Percentiles rank a stretch among this genome's conserved stretches.
These are phyloP conservation scores for Aquanectria penicillioides DNA, from an alignment of 2,329 filamentous ascomycete genomes.

Conservation along the genomic window DNA sequence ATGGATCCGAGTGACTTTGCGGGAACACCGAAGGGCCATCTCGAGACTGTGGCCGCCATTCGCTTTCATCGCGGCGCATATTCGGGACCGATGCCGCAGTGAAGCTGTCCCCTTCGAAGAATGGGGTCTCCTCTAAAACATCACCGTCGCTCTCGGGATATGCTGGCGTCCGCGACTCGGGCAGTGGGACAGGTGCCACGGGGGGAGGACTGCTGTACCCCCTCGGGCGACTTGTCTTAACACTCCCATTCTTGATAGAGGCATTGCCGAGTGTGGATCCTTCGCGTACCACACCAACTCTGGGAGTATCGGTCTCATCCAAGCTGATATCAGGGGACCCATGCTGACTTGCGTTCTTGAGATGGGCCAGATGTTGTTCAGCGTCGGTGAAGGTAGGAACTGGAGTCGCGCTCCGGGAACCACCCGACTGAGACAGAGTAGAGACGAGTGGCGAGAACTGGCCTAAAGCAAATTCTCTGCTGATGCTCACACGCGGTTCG, in stretches of 20 bases:
- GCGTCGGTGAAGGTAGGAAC: conserved; percentile 14
- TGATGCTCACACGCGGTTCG: conserved; percentile 30
- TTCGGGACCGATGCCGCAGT: conserved; percentile 21
- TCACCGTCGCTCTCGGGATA: conserved; percentile 14
- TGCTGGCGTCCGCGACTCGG: neutral
- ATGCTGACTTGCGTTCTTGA: conserved; percentile 5
- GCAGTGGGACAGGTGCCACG: neutral
- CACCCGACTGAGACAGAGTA: conserved; percentile 1
- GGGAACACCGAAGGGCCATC: conserved; percentile 1
- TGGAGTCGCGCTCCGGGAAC: neutral
- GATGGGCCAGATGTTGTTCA: conserved; percentile 5
- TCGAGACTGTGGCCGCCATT: conserved; percentile 24
- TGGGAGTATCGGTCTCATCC: neutral
- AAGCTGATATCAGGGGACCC: neutral
- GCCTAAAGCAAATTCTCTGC: conserved; percentile 21
- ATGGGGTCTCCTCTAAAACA: conserved; percentile 27
- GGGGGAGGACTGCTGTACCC: neutral
- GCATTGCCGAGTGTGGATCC: neutral
- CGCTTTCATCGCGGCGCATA: conserved; percentile 20
- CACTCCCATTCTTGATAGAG: neutral
- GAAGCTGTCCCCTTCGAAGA: conserved; percentile 24
- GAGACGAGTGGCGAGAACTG: conserved; percentile 25
- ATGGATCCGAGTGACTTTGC: conserved; percentile 24
- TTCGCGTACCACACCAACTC: neutral
- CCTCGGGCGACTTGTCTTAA: neutral